Conservation (phyloP, 495 filamentous ascomycete species). For the Immersiella caudata region DNA sequence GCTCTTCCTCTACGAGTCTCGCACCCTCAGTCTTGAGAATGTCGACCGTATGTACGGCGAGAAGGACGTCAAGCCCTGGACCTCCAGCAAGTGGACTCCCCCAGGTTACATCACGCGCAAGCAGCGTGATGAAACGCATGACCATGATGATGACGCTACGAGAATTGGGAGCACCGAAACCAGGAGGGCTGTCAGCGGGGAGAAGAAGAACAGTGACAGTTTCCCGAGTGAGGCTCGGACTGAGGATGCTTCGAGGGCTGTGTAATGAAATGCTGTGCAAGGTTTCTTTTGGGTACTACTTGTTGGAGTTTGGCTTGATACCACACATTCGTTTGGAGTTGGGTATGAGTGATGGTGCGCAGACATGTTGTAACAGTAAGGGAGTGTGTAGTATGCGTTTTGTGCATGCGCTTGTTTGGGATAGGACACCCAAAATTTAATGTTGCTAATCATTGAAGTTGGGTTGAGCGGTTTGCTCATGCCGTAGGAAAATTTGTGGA, state of each 20-base stretch:
- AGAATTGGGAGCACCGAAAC: constrained; percentile 4
- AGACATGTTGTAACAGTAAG: no score
- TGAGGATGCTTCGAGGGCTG: constrained; percentile 7
- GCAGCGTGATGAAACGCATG: constrained; percentile 27
- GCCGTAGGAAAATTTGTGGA: no score
- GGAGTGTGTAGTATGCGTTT: no score
- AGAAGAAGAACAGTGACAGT: constrained; percentile 1
- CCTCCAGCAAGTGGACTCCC: constrained; percentile 61
- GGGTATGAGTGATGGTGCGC: background rate
- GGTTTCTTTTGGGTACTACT: background rate
- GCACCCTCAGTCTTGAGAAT: constrained; percentile 71
- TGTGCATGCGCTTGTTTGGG: background rate
- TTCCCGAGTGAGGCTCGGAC: background rate
- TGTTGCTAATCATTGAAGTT: no score
- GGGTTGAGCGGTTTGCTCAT: no score
- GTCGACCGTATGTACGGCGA: constrained; percentile 73
- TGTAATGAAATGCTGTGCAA: background rate
- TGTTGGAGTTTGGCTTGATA: background rate
- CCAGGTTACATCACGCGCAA: constrained; percentile 44
- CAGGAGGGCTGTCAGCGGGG: background rate
- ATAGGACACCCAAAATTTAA: no score
- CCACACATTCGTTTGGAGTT: constrained; percentile 3
- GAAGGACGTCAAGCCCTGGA: constrained; percentile 65
- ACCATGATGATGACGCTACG: constrained; percentile 9
- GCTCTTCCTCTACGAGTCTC: constrained; percentile 77